phyloP scores from a whole-genome alignment of 2,329 filamentous ascomycete species.

The Cordyceps pruinosa region DNA sequence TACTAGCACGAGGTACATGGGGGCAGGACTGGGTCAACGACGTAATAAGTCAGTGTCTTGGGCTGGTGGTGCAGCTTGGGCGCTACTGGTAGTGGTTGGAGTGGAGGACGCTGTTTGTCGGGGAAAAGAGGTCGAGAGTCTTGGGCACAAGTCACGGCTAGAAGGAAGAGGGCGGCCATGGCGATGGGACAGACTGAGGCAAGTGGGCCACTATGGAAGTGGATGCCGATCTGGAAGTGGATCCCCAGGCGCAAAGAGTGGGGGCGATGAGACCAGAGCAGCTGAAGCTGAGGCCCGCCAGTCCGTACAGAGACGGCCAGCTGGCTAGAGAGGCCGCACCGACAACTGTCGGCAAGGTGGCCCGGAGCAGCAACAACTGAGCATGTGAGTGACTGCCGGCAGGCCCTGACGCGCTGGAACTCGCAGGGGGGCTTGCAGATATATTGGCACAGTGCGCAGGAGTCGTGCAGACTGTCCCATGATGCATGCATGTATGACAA shows the following conservation, averaged over 20 bases:
- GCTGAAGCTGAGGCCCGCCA: too few relatives aligned
- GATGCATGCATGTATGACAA: background rate
- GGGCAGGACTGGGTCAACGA: conserved; percentile 5
- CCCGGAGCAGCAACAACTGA: too few relatives aligned
- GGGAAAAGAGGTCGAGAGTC: background rate
- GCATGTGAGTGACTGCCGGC: background rate
- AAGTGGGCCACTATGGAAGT: background rate
- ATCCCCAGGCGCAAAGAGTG: too few relatives aligned
- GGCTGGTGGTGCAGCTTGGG: background rate
- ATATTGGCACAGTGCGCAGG: background rate
- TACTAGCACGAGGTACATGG: conserved; percentile 1
- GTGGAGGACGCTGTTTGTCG: background rate
- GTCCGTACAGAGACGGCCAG: too few relatives aligned
- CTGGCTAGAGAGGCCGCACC: too few relatives aligned
- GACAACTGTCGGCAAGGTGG: too few relatives aligned
- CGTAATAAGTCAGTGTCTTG: conserved; percentile 14
- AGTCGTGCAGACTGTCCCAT: background rate
- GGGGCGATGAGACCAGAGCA: background rate
- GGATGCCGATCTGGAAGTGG: conserved; percentile 10
- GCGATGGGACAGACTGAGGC: background rate
- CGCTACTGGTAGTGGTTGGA: background rate
- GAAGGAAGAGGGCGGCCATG: background rate
- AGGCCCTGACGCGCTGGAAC: conserved; percentile 4
- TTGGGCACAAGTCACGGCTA: background rate
- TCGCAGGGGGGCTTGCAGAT: conserved; percentile 7